Evolutionary conservation across 805 yeast species (phyloP).

Genomic region (Cyberlindnera suaveolens): DNA sequence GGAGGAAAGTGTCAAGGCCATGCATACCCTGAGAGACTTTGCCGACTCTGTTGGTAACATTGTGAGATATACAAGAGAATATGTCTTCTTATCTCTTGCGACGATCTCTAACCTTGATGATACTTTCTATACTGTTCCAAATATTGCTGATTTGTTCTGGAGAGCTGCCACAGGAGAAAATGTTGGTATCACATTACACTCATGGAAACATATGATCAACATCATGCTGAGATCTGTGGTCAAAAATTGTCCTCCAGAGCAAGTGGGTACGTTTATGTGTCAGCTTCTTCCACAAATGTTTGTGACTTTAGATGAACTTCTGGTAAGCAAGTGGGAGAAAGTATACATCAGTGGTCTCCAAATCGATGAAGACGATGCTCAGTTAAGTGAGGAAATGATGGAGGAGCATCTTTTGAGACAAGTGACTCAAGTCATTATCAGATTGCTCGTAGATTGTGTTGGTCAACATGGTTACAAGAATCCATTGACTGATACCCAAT

Average conservation of each 20-base stretch:
- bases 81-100: conserved; percentile 84
- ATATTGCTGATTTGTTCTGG: conserved; percentile 71
- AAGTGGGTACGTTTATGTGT: conserved; percentile 62
- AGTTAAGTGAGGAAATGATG: conserved; percentile 95
- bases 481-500: conserved; percentile 49
- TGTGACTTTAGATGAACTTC: conserved; percentile 62
- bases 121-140: conserved; percentile 81
- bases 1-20: conserved; percentile 90
- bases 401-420: conserved; percentile 93
- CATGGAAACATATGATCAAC: conserved; percentile 96
- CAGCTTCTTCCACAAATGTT: conserved; percentile 76
- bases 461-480: conserved; percentile 58
- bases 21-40: conserved; percentile 89
- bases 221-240: conserved; percentile 81
- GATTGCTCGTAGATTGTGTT: conserved; percentile 79
- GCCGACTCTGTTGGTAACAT: conserved; percentile 98
- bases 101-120: conserved; percentile 87
- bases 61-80: conserved; percentile 91
- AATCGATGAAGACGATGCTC: conserved; percentile 54
- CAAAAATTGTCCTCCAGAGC: conserved; percentile 77
- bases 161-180: conserved; percentile 65
- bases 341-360: conserved; percentile 41
- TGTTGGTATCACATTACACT: conserved; percentile 88
- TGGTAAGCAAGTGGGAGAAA: conserved; percentile 70
- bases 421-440: conserved; percentile 83